phyloP scores from a whole-genome alignment of 495 filamentous ascomycete genomes.

The Podospora pseudopauciseta region DNA sequence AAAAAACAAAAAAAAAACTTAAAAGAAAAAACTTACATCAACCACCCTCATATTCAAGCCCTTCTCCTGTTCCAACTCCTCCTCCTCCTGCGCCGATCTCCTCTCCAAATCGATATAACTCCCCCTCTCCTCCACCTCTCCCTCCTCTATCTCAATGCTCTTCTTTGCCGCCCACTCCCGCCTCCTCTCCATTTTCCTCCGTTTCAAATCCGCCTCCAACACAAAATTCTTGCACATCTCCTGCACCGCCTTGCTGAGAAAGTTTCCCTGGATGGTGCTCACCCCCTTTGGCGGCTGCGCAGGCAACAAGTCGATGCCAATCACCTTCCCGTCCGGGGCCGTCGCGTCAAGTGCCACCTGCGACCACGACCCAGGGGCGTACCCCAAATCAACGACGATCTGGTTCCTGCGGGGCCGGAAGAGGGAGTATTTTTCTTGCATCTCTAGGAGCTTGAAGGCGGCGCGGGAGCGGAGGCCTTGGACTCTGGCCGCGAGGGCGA shows the following conservation, averaged over 20 bases:
- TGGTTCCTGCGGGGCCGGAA: slow-evolving; percentile 63
- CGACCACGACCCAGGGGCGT: slow-evolving; percentile 91
- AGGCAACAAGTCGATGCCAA: slow-evolving; percentile 92
- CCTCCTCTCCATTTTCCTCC: background rate
- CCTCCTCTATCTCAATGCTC: slow-evolving; percentile 17
- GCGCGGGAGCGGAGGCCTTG: slow-evolving; percentile 81
- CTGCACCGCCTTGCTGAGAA: slow-evolving; percentile 67
- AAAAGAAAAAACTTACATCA: slow-evolving; percentile 52
- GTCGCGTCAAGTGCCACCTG: slow-evolving; percentile 87
- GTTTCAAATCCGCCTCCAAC: slow-evolving; percentile 52
- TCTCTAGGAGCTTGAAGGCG: slow-evolving; percentile 87
- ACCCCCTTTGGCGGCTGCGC: slow-evolving; percentile 85
- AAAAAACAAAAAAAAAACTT: background rate
- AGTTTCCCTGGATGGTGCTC: slow-evolving; percentile 91
- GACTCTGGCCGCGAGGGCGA: slow-evolving; percentile 65
- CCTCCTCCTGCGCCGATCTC: slow-evolving; percentile 32
- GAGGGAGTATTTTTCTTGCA: slow-evolving; percentile 74
- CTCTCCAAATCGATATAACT: slow-evolving; percentile 56
- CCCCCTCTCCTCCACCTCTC: slow-evolving; percentile 15
- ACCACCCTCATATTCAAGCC: slow-evolving; percentile 48
- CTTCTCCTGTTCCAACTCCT: slow-evolving; percentile 6
- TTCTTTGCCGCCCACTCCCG: slow-evolving; percentile 15
- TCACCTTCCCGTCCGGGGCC: slow-evolving; percentile 67
- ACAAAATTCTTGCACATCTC: slow-evolving; percentile 71
- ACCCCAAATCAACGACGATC: slow-evolving; percentile 89